Evolutionary conservation across 371 early-diverging fungal species (phyloP), one percentile per base, ranked within the genome.

Genomic region (Lichtheimia ramosa): DNA sequence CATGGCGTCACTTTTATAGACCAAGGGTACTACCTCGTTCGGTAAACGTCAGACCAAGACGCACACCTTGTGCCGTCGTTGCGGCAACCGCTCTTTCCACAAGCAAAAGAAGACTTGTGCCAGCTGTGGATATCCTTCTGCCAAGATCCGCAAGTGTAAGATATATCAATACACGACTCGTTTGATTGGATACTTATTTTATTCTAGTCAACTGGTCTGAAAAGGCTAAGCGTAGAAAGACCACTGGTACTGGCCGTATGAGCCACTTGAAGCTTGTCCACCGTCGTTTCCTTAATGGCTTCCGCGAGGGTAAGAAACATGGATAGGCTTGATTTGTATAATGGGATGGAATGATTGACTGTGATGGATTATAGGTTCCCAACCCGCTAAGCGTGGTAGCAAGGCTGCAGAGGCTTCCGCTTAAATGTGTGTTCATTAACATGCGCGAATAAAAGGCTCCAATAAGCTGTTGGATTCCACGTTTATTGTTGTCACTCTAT

Each of bases 31-130:
- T 73, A 86, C 94, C 70, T 91, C 95, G 82, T 96, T 98, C 87
- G 99, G 99, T 92, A 98, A 96, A 86, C 93, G 96, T 77, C 96
- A 98, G 90, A 95, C 91, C 88, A 96, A 97, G 90, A 92, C 98
- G 70, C 98, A 98, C 92, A 90, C 92, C 54, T 84, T 97, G 71
- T 99, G 99, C 92, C 86, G 90, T 75, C 90, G 99, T 70, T 99
- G 99, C 83, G 98, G 98, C 52, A 87, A 88, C 66, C 93, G 96
- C 68, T 85, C 97, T 53, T 97, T 93, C 93, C 99, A 99, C 92
- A 95, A 92, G 90, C 98, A 98, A 83, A 97, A 97, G 93, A 93
- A 95, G 91, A 93, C 91, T 63, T 99, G 99, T 84, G 92, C 98
- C 66, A 90, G 91, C 74, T 99, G 99, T 85, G 99, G 94, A 61